Evolutionary conservation across 768 basidiomycete species (phyloP).

Genomic region (Daedaleopsis nitida): DNA sequence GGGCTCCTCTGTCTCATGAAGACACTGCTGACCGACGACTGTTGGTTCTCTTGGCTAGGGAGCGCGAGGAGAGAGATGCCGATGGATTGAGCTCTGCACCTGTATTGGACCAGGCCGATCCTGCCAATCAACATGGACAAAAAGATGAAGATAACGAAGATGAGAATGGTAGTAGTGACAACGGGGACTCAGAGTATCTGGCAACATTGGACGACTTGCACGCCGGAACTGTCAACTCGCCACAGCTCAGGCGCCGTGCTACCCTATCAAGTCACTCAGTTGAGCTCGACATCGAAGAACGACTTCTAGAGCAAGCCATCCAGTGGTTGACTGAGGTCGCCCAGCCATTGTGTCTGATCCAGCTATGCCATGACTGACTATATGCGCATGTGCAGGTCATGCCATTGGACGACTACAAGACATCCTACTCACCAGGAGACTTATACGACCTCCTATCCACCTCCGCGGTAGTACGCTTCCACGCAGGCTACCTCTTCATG

Average conservation of each 20-base stretch:
- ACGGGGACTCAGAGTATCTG: neutral
- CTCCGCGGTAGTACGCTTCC: conserved; percentile 63
- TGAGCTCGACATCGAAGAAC: conserved; percentile 35
- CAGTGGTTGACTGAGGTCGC: conserved; percentile 51
- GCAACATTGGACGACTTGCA: neutral
- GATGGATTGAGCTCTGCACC: conserved; percentile 35
- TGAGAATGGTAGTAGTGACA: neutral
- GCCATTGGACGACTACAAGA: conserved; percentile 14
- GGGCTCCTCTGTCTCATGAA: conserved; percentile 38
- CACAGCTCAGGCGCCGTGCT: neutral
- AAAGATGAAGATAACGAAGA: conserved; percentile 27
- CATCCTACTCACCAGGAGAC: conserved; percentile 28
- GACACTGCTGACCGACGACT: conserved; percentile 49
- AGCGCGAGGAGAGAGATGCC: conserved; percentile 36
- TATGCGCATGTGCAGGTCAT: conserved; percentile 18
- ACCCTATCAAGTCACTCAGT: neutral
- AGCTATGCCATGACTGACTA: neutral
- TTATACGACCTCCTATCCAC: conserved; percentile 55
- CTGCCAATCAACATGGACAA: conserved; percentile 4
- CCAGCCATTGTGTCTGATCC: neutral
- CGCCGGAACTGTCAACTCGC: neutral
- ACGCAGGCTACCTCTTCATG: conserved; percentile 61
- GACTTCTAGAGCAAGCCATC: conserved; percentile 38
- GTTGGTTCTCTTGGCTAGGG: conserved; percentile 41
- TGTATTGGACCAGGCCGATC: neutral